Evolutionary conservation across 2,329 filamentous ascomycete species (phyloP).

Genomic region (Mycosphaerella arachidis): DNA sequence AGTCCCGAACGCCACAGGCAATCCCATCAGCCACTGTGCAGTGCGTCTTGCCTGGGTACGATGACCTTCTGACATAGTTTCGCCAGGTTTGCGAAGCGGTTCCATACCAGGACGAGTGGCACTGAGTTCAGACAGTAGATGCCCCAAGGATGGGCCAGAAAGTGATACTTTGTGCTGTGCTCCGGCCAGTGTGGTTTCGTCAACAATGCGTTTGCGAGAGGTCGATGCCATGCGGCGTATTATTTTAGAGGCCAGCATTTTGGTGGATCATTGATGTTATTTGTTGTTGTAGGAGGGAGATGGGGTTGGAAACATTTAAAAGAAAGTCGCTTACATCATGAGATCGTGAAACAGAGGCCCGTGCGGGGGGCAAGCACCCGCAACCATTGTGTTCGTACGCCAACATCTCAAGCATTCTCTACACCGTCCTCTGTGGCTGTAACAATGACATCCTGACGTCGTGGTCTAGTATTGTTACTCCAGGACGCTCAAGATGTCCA

Average conservation of each 20-base stretch:
- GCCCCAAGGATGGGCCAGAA: slow-evolving; percentile 27
- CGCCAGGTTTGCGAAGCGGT: slow-evolving; percentile 20
- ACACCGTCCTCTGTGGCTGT: no score
- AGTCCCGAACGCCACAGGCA: slow-evolving; percentile 18
- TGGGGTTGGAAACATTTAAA: neutral
- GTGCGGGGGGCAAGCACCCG: neutral
- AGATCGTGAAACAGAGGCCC: neutral
- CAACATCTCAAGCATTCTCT: neutral
- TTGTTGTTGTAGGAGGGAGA: neutral
- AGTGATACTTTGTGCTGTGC: slow-evolving; percentile 28
- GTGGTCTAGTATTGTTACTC: no score
- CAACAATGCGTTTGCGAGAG: slow-evolving; percentile 4
- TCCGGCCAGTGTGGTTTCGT: slow-evolving; percentile 18
- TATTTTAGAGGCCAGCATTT: neutral
- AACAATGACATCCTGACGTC: no score
- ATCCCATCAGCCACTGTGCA: slow-evolving; percentile 20
- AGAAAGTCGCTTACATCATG: neutral
- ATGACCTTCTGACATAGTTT: slow-evolving; percentile 28
- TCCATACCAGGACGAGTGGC: slow-evolving; percentile 30
- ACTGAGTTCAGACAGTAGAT: slow-evolving; percentile 28
- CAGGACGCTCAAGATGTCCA: no score
- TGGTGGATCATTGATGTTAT: neutral
- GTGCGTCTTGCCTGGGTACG: slow-evolving; percentile 18
- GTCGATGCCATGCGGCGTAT: slow-evolving; percentile 3
- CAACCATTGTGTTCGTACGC: neutral